Conservation (phyloP, 306 rosid genomes). For the Pterocarpus macrocarpus region DNA sequence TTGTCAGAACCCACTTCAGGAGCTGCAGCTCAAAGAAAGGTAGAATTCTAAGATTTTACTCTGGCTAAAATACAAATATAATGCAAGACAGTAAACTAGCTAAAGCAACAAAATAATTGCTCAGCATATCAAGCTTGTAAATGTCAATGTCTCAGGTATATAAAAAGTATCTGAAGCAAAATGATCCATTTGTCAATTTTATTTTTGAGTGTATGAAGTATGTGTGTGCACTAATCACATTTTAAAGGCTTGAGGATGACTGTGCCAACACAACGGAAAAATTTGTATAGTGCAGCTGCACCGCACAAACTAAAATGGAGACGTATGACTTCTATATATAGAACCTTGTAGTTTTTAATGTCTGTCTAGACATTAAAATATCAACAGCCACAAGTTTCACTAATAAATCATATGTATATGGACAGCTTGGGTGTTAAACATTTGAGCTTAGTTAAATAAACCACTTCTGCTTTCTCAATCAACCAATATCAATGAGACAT, state of each 20-base stretch:
- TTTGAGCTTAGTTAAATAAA: constrained; percentile 20
- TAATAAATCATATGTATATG: background rate
- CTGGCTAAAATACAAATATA: constrained; percentile 28
- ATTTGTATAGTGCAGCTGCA: background rate
- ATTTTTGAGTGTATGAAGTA: background rate
- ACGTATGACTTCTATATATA: background rate
- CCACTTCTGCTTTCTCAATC: background rate
- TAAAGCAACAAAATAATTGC: constrained; percentile 25
- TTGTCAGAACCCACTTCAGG: constrained; percentile 83
- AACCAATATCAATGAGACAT: background rate
- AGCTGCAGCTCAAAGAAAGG: constrained; percentile 74
- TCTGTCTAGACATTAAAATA: background rate
- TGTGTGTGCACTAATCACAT: background rate
- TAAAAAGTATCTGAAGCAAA: background rate
- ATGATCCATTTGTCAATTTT: background rate
- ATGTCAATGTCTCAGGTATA: constrained; percentile 24
- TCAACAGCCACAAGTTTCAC: background rate
- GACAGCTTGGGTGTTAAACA: background rate
- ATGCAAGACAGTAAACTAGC: constrained; percentile 36
- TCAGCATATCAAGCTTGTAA: constrained; percentile 17
- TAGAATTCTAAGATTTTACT: constrained; percentile 47
- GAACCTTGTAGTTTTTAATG: background rate
- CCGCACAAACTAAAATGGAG: background rate
- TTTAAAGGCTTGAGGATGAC: background rate
- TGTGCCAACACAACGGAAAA: background rate